Base-by-base conservation (phyloP, 2,329 filamentous ascomycete species). In the Monilinia laxa region DNA sequence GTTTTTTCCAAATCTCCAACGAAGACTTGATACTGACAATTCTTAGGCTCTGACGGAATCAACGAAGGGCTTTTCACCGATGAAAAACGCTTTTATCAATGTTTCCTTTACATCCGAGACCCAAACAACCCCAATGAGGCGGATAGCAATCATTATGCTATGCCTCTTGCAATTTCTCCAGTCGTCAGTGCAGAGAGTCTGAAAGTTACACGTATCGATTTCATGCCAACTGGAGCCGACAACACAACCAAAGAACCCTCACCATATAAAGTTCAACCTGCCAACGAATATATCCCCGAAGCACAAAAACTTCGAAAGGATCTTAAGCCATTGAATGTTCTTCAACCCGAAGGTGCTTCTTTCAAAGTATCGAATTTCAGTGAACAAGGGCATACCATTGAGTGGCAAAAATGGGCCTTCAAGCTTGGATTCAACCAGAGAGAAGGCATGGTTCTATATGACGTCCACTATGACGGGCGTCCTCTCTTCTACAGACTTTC, bases 81-180 rank as follows among this genome's bases (percentile, higher is more conserved):
- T 68, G 75, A 77, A 25, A 77, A 78, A 70, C 77, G 82, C 55
- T 76, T 85, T 71, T 88, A 83, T 74, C 87, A 90, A 74, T 87
- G 85, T 76, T 90, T 88, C 77, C 76, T 90, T 64, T 90, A 90
- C 77, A 82, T 89, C 77, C 80, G 86, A 28, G 87, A 89, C 70
- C 86, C 87, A 2, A 77, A 80, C 40, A 87, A 90, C 73, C 72
- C 84, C 0, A 74, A 78, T 9, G 85, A 89, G 72, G 76, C 78
- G n/a, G 88, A 91, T 73, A 85, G 84, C 53, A 90, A 89, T 73
- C 87, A 90, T 75, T 90, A 90, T 73, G 85, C 88, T 0, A 83
- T 89, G 70, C 88, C 88, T 0, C 78, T 90, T 2, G 81, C 84
- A n/a, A 86, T 76, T 56, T 89, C 86, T 1, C 88, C 88, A 0